These are phyloP conservation scores for Zostera marina DNA, from an alignment of 116 monocot genomes.

Conservation along the genomic window DNA sequence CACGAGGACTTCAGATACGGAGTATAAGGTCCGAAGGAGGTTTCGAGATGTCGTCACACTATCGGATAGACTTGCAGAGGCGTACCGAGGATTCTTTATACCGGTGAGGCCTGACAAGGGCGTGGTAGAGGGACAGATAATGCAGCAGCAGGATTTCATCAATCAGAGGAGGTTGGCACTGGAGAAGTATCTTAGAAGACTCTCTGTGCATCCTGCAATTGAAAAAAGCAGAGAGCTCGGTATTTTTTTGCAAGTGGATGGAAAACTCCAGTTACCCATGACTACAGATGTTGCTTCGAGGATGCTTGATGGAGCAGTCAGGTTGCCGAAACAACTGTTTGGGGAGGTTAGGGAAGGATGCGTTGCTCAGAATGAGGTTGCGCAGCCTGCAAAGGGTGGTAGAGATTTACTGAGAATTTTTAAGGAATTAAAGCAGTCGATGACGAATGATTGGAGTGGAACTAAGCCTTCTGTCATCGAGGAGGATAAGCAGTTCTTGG, in stretches of 20 bases:
- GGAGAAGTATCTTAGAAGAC: slow-evolving; percentile 63
- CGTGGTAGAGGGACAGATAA: slow-evolving; percentile 82
- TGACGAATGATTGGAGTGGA: slow-evolving; percentile 69
- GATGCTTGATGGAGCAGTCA: slow-evolving; percentile 80
- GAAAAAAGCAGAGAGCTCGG: slow-evolving; percentile 60
- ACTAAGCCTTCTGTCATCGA: slow-evolving; percentile 41
- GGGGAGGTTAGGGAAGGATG: slow-evolving; percentile 22
- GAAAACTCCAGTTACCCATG: slow-evolving; percentile 55
- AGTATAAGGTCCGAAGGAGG: slow-evolving; percentile 54
- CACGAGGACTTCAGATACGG: slow-evolving; percentile 13
- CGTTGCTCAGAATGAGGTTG: slow-evolving; percentile 46
- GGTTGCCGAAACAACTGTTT: slow-evolving; percentile 58
- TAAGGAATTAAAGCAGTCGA: slow-evolving; percentile 89
- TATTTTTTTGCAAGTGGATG: slow-evolving; percentile 47
- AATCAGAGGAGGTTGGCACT: slow-evolving; percentile 60
- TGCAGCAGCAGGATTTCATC: slow-evolving; percentile 89
- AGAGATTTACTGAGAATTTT: slow-evolving; percentile 86
- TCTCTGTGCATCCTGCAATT: slow-evolving; percentile 63
- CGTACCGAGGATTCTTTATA: slow-evolving; percentile 59
- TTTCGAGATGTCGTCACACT: slow-evolving; percentile 90
- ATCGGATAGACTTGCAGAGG: slow-evolving; percentile 64
- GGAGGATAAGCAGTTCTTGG: slow-evolving; percentile 85
- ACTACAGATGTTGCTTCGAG: slow-evolving; percentile 75
- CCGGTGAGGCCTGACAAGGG: slow-evolving; percentile 66
- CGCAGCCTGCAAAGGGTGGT: slow-evolving; percentile 76